phyloP scores from a whole-genome alignment of 2,329 filamentous ascomycete genomes.

The Diaporthe humulicola region DNA sequence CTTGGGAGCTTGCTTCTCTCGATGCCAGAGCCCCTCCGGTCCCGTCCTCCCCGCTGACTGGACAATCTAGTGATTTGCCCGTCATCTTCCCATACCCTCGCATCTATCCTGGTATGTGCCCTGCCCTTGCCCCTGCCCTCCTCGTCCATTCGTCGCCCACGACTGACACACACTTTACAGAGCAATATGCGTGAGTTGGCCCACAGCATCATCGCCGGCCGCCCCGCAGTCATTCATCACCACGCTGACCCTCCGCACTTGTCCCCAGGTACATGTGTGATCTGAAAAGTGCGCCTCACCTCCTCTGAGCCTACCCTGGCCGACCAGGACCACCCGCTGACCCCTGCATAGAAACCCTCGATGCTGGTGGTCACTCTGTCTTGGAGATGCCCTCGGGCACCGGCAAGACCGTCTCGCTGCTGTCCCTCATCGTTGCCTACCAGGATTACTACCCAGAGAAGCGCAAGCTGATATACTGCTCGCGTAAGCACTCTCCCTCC shows the following conservation, averaged over 20 bases:
- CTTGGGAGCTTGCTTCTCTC: constrained; percentile 2
- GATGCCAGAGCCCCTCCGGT: neutral
- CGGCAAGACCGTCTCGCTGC: constrained; percentile 94
- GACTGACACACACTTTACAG: constrained; percentile 46
- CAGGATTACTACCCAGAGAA: constrained; percentile 94
- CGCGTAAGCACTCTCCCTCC: constrained; percentile 65
- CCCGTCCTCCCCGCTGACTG: constrained; percentile 20
- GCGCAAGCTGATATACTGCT: constrained; percentile 98
- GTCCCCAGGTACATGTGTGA: constrained; percentile 64
- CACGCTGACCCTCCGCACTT: neutral
- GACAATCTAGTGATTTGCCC: constrained; percentile 62
- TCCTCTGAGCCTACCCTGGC: neutral
- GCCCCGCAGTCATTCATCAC: neutral
- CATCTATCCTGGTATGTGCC: constrained; percentile 52
- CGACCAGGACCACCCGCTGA: constrained; percentile 33
- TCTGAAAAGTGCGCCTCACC: constrained; percentile 61
- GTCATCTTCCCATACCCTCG: constrained; percentile 71
- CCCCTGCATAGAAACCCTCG: constrained; percentile 75
- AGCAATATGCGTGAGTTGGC: constrained; percentile 67
- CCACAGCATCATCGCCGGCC: neutral
- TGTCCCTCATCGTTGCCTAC: constrained; percentile 96
- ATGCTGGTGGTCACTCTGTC: constrained; percentile 94
- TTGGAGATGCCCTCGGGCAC: constrained; percentile 99
- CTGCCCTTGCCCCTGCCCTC: constrained; percentile 38
- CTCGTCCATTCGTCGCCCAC: constrained; percentile 12